Percentiles rank a stretch among this genome's conserved stretches.
These are phyloP conservation scores for Stenocarpella maydis DNA, from an alignment of 2,329 filamentous ascomycete species.

Conservation along the genomic window DNA sequence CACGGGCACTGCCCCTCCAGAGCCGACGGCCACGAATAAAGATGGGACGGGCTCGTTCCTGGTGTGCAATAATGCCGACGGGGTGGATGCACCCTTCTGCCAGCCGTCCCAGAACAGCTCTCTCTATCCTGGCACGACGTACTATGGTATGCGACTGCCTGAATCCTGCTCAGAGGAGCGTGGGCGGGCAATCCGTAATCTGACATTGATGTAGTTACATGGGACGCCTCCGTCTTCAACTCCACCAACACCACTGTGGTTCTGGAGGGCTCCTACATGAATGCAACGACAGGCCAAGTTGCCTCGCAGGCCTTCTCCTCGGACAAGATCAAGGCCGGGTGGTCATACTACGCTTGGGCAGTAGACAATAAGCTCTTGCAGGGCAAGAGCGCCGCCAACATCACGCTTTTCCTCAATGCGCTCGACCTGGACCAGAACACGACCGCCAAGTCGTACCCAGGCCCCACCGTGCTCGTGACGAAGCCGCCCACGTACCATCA, in stretches of 20 bases:
- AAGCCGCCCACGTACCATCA: conserved; percentile 45
- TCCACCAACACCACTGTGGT: conserved; percentile 50
- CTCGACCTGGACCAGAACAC: conserved; percentile 43
- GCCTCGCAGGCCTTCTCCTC: conserved; percentile 45
- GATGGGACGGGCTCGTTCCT: conserved; percentile 58
- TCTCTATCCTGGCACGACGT: conserved; percentile 55
- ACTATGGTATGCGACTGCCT: conserved; percentile 55
- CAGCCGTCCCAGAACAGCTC: conserved; percentile 53
- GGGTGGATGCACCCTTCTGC: conserved; percentile 60
- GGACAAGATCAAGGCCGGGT: conserved; percentile 48
- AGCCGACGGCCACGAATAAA: conserved; percentile 53
- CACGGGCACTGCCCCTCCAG: conserved; percentile 51
- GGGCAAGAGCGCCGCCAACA: conserved; percentile 51
- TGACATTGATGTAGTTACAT: conserved; percentile 55
- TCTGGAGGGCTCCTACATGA: conserved; percentile 50
- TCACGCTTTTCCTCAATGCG: conserved; percentile 56
- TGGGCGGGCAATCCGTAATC: conserved; percentile 7
- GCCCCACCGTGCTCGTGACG: conserved; percentile 53
- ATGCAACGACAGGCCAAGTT: conserved; percentile 45
- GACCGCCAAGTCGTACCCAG: conserved; percentile 36
- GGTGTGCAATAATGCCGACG: conserved; percentile 58
- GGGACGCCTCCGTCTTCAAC: conserved; percentile 62
- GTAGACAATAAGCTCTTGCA: conserved; percentile 49
- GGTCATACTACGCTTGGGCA: conserved; percentile 59
- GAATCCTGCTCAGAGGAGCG: not conserved